phyloP scores from a whole-genome alignment of 345 rosid species.

The Corchorus olitorius region DNA sequence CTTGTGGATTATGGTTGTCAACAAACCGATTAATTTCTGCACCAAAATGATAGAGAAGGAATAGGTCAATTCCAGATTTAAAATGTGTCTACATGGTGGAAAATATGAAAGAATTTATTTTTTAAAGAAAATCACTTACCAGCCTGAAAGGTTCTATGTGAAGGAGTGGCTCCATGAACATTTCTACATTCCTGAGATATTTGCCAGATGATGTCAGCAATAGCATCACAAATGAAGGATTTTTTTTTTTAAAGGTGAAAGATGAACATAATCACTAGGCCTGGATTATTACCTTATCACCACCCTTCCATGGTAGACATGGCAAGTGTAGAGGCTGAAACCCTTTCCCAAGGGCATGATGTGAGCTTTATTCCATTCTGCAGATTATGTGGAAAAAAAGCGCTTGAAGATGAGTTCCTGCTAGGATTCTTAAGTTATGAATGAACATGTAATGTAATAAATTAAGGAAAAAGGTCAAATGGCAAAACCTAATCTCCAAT shows the following conservation, averaged over 20 bases:
- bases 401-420: not conserved
- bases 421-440: not conserved
- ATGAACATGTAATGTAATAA: constrained; percentile 1
- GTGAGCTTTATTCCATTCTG: constrained; percentile 67
- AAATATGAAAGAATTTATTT: not conserved
- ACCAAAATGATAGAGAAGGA: not conserved
- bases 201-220: not conserved
- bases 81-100: not conserved
- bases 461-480: not conserved
- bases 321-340: constrained; percentile 67
- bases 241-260: not conserved
- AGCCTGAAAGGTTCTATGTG: constrained; percentile 56
- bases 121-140: constrained; percentile 36
- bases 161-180: constrained; percentile 78
- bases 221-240: not conserved
- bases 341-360: constrained; percentile 74
- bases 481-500: constrained; percentile 68
- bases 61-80: not conserved
- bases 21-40: constrained; percentile 47
- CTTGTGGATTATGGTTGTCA: constrained; percentile 24
- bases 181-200: constrained; percentile 67
- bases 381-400: constrained; percentile 6
- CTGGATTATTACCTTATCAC: constrained; percentile 51
- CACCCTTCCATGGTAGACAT: constrained; percentile 65
- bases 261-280: not conserved